phyloP scores from a whole-genome alignment of 2,329 filamentous ascomycete species.

The Phoma sp. region DNA sequence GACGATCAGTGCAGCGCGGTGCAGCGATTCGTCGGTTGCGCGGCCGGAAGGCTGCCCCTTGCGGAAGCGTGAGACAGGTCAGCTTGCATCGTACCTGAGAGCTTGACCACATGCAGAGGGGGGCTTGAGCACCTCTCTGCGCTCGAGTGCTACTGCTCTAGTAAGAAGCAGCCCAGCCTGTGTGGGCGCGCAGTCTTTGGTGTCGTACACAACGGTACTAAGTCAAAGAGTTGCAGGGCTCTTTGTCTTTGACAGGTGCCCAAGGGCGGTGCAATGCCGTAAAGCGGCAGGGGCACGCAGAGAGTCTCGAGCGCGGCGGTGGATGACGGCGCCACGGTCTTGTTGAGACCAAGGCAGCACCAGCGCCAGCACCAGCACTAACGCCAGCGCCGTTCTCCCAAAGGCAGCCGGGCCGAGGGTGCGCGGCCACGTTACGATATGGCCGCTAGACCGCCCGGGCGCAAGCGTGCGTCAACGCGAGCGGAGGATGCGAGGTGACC shows the following conservation, averaged over 20 bases:
- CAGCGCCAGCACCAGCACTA: not conserved
- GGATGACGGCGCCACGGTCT: conserved; percentile 16
- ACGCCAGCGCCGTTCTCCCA: conserved; percentile 23
- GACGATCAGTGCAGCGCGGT: conserved; percentile 35
- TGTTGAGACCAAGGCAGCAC: conserved; percentile 34
- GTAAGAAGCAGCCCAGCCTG: not conserved
- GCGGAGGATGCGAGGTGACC: conserved; percentile 31
- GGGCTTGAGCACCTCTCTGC: conserved; percentile 3
- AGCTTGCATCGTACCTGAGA: conserved; percentile 21
- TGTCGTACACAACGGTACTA: not conserved
- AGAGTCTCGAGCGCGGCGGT: conserved; percentile 17
- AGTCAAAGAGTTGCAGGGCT: not conserved
- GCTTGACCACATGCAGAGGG: conserved; percentile 26
- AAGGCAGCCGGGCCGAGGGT: conserved; percentile 26
- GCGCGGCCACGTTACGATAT: conserved; percentile 20
- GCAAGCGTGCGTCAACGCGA: conserved; percentile 20
- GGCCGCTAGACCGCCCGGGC: conserved; percentile 12
- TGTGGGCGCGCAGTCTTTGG: not conserved
- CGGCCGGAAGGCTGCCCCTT: conserved; percentile 27
- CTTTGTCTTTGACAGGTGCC: conserved; percentile 10
- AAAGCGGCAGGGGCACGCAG: conserved; percentile 13
- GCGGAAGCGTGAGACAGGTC: conserved; percentile 36
- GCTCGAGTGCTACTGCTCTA: conserved; percentile 8
- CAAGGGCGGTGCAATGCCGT: not conserved
- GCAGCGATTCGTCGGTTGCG: conserved; percentile 30